phyloP scores from a whole-genome alignment of 1,284 basidiomycete species.

The Malassezia furfur region DNA sequence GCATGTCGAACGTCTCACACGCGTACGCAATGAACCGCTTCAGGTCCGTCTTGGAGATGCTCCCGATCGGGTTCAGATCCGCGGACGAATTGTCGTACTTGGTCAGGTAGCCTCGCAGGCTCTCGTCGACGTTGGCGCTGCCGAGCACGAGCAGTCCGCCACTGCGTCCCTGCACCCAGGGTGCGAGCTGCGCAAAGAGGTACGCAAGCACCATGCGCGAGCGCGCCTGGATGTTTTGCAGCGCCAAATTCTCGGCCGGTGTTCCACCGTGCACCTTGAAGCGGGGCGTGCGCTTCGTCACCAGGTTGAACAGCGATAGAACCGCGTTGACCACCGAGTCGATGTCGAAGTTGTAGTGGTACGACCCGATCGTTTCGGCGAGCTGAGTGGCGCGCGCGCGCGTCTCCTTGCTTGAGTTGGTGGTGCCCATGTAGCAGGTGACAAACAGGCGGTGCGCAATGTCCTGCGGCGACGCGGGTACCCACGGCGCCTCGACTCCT shows the following conservation, averaged over 20 bases:
- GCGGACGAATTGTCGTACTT: slow-evolving; percentile 78
- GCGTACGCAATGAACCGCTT: slow-evolving; percentile 91
- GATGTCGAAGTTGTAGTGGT: slow-evolving; percentile 94
- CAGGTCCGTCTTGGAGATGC: slow-evolving; percentile 92
- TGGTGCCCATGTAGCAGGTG: slow-evolving; percentile 98
- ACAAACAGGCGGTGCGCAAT: slow-evolving; percentile 82
- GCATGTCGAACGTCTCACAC: slow-evolving; percentile 66
- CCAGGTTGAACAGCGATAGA: slow-evolving; percentile 68
- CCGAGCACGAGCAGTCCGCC: slow-evolving; percentile 89
- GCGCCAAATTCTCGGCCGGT: slow-evolving; percentile 78
- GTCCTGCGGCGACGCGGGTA: slow-evolving; percentile 75
- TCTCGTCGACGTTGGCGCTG: slow-evolving; percentile 92
- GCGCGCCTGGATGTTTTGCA: slow-evolving; percentile 96
- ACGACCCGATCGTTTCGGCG: slow-evolving; percentile 60
- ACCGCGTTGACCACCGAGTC: slow-evolving; percentile 78
- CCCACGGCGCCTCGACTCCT: slow-evolving; percentile 68
- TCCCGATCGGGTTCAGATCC: slow-evolving; percentile 96
- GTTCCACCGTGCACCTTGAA: slow-evolving; percentile 83
- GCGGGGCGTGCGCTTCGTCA: slow-evolving; percentile 71
- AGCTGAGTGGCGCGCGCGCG: slow-evolving; percentile 74
- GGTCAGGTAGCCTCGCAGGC: slow-evolving; percentile 83
- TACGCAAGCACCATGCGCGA: slow-evolving; percentile 94
- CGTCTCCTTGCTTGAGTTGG: slow-evolving; percentile 83
- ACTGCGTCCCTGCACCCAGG: slow-evolving; percentile 73
- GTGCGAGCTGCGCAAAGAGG: slow-evolving; percentile 88